A percentile compares a stretch with the other conserved stretches of the same genome.
These are phyloP conservation scores for Globisporangium sylvaticum DNA, from an alignment of 352 stramenopile species.

Conservation along the genomic window DNA sequence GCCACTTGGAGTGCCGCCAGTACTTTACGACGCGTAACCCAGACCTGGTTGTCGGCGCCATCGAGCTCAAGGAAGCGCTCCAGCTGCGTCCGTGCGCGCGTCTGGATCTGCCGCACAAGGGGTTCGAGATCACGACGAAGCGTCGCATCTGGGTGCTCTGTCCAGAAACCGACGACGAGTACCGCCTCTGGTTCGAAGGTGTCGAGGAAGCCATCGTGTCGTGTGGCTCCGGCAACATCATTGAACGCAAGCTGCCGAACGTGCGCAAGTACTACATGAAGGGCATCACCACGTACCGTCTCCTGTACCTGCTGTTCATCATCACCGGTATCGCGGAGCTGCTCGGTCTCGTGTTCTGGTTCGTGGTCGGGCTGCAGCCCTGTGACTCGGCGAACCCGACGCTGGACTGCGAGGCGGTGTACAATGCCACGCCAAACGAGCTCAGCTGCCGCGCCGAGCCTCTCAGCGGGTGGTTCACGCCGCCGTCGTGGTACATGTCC, in stretches of 20 bases:
- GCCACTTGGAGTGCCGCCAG: conserved; percentile 78
- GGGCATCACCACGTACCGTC: conserved; percentile 70
- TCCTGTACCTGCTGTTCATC: conserved; percentile 79
- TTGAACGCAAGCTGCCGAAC: conserved; percentile 83
- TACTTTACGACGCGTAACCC: conserved; percentile 85
- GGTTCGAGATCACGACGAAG: conserved; percentile 78
- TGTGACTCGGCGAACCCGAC: conserved; percentile 53
- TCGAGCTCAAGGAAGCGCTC: conserved; percentile 85
- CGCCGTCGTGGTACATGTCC: conserved; percentile 72
- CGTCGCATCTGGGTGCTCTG: conserved; percentile 84
- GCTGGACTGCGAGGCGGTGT: conserved; percentile 54
- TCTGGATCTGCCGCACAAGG: conserved; percentile 76
- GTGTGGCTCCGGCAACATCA: conserved; percentile 76
- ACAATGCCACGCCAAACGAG: conserved; percentile 54
- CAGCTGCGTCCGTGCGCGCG: conserved; percentile 74
- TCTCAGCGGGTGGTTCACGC: conserved; percentile 65
- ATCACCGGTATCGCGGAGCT: conserved; percentile 66
- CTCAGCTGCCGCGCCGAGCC: conserved; percentile 42
- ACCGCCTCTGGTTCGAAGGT: conserved; percentile 81
- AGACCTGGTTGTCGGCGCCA: conserved; percentile 72
- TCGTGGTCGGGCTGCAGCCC: conserved; percentile 72
- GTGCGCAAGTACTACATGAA: conserved; percentile 90
- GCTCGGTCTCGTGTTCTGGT: conserved; percentile 73
- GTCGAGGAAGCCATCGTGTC: conserved; percentile 72
- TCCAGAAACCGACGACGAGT: conserved; percentile 82